Percentiles rank a stretch among this genome's conserved stretches.
Conservation (phyloP, 768 basidiomycete genomes). For the Crepidotus variabilis region DNA sequence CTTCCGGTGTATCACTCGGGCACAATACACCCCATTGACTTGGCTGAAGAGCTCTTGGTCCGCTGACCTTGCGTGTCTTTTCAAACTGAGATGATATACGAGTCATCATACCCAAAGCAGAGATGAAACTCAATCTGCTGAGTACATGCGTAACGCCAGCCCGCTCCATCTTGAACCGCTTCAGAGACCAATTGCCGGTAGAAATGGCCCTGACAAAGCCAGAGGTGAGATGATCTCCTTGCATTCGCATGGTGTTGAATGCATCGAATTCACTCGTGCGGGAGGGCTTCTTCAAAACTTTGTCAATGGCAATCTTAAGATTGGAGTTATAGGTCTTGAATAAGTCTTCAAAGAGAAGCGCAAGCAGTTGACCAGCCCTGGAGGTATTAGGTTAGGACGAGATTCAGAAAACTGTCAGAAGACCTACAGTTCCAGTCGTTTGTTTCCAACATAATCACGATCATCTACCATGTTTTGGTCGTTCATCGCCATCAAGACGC, state of each 20-base stretch:
- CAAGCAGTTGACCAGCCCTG: conserved; percentile 94
- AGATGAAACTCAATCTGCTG: conserved; percentile 92
- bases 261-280: conserved; percentile 95
- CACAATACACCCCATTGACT: conserved; percentile 99
- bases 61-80: conserved; percentile 98
- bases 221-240: conserved; percentile 93
- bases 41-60: conserved; percentile 93
- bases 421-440: conserved; percentile 91
- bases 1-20: conserved; percentile 98
- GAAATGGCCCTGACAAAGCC: conserved; percentile 97
- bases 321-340: conserved; percentile 99
- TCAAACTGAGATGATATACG: conserved; percentile 98
- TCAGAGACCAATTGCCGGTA: conserved; percentile 98
- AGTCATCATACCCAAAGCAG: conserved; percentile 99
- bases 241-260: conserved; percentile 90
- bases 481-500: conserved; percentile 95
- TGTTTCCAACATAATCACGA: conserved; percentile 98
- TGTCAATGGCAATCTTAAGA: conserved; percentile 93
- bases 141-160: conserved; percentile 98
- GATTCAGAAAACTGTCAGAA: conserved; percentile 4
- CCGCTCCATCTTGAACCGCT: conserved; percentile 99
- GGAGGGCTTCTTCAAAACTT: conserved; percentile 93
- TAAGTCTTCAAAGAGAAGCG: conserved; percentile 94
- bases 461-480: conserved; percentile 98
- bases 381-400: conserved; percentile 9